These are phyloP conservation scores for Daldinia loculata DNA, from an alignment of 495 filamentous ascomycete genomes.

Conservation along the genomic window DNA sequence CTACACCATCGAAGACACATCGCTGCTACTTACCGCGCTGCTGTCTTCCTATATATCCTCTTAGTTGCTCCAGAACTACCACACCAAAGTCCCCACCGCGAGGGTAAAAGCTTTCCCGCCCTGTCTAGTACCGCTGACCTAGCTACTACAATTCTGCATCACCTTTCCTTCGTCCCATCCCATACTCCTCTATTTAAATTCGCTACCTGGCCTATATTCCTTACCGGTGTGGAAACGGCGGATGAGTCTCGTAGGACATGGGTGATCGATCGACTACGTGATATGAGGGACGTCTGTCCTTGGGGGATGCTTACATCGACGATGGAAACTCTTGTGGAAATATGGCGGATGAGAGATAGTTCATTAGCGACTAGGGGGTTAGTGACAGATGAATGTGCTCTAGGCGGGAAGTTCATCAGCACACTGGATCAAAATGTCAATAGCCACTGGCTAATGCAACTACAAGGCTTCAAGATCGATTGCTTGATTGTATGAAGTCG, in stretches of 20 bases:
- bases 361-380: constrained; percentile 1
- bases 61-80: constrained; percentile 41
- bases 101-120: constrained; percentile 49
- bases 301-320: constrained; percentile 58
- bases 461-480: constrained; percentile 48
- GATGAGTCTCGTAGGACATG: constrained; percentile 44
- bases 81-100: constrained; percentile 19
- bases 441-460: constrained; percentile 49
- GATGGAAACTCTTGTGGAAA: constrained; percentile 50
- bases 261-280: constrained; percentile 50
- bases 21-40: constrained; percentile 55
- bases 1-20: constrained; percentile 52
- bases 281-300: constrained; percentile 51
- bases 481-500: constrained; percentile 53
- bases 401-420: not conserved
- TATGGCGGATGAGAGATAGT: constrained; percentile 51
- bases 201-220: constrained; percentile 66
- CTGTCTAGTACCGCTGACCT: constrained; percentile 53
- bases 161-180: constrained; percentile 56
- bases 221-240: constrained; percentile 61
- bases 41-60: constrained; percentile 53
- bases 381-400: constrained; percentile 9
- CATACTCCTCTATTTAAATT: constrained; percentile 62
- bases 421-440: not conserved
- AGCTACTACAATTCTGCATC: constrained; percentile 52